Conservation (phyloP, 257 asterid species). For the Anisodus acutangulus region DNA sequence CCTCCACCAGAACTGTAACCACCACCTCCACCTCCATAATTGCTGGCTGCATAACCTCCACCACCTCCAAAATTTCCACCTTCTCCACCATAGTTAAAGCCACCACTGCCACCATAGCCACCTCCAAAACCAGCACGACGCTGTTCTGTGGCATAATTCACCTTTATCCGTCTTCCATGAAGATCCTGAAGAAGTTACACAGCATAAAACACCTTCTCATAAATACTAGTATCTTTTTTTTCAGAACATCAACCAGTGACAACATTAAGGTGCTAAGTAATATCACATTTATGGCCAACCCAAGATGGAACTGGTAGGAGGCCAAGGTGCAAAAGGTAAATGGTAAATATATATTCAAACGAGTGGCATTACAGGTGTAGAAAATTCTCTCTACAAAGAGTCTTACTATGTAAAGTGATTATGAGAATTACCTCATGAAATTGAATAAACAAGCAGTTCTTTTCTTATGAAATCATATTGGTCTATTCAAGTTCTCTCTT, state of each 20-base stretch:
- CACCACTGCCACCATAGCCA: slow-evolving; percentile 31
- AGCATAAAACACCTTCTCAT: not conserved
- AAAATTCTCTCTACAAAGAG: not conserved
- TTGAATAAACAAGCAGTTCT: not conserved
- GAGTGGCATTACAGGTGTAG: not conserved
- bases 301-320: not conserved
- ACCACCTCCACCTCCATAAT: slow-evolving; percentile 18
- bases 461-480: not conserved
- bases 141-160: slow-evolving; percentile 47
- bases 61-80: slow-evolving; percentile 32
- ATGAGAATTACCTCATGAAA: not conserved
- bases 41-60: not conserved
- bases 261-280: not conserved
- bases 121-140: slow-evolving; percentile 43
- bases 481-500: not conserved
- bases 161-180: slow-evolving; percentile 50
- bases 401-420: not conserved
- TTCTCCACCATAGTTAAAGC: slow-evolving; percentile 26
- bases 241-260: not conserved
- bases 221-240: not conserved
- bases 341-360: too few species aligned
- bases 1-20: slow-evolving; percentile 14
- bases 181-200: slow-evolving; percentile 39
- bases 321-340: not conserved
- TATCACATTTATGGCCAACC: not conserved